Percentiles rank a stretch among this genome's conserved stretches.
Conservation (phyloP, 148 eudicot genomes). For the Salicornia ramosissima region DNA sequence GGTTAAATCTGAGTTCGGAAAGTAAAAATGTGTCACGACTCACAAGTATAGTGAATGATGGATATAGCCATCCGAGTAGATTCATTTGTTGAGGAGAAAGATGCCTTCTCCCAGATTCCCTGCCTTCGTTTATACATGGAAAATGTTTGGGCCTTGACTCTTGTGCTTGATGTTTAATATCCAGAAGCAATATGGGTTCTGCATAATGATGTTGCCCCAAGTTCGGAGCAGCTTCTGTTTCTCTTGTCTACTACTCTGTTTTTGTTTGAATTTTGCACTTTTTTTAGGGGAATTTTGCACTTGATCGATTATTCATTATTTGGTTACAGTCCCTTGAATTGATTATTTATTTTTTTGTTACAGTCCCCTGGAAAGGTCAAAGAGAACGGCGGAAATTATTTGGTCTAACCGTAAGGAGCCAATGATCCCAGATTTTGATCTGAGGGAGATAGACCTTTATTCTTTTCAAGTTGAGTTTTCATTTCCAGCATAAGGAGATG, state of each 20-base stretch:
- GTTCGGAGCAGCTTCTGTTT: not conserved
- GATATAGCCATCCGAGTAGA: not conserved
- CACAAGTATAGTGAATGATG: not conserved
- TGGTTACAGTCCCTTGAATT: conserved; percentile 57
- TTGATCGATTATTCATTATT: too few relatives aligned
- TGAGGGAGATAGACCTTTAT: conserved; percentile 89
- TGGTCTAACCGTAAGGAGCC: conserved; percentile 75
- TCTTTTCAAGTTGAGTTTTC: conserved; percentile 74
- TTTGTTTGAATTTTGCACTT: not conserved
- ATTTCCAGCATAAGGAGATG: conserved; percentile 15
- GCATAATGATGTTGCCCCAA: conserved; percentile 7
- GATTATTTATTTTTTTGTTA: conserved; percentile 11
- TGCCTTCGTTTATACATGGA: not conserved
- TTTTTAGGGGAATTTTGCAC: too few relatives aligned
- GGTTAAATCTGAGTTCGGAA: too few relatives aligned
- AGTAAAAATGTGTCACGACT: not conserved
- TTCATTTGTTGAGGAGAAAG: not conserved
- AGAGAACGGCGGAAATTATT: conserved; percentile 90
- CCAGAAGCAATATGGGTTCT: too few relatives aligned
- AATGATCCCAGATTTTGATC: conserved; percentile 59
- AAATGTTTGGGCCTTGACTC: not conserved
- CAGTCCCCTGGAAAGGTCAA: conserved; percentile 84
- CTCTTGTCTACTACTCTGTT: not conserved
- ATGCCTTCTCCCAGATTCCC: not conserved
- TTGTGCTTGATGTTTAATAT: not conserved